A percentile compares a stretch with the other conserved stretches of the same genome.
Evolutionary conservation across 345 rosid genomes (phyloP).

Genomic region (Pistacia integerrima): DNA sequence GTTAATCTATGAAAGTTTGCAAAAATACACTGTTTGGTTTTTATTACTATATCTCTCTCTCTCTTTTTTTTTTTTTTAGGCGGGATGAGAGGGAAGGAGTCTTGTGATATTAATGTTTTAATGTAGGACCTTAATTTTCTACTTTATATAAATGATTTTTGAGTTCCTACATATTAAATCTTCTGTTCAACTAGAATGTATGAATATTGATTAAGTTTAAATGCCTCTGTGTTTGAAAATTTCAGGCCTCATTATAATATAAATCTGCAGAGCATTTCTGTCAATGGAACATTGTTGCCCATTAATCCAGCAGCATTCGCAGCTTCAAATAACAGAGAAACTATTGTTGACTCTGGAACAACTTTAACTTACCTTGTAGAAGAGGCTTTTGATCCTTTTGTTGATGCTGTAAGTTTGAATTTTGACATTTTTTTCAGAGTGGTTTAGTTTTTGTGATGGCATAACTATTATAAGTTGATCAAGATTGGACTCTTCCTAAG

Average conservation of each 20-base stretch:
- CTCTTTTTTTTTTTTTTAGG: too few species aligned
- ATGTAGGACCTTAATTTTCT: not conserved
- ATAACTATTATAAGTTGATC: not conserved
- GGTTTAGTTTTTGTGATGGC: not conserved
- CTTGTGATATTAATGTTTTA: not conserved
- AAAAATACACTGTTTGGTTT: too few species aligned
- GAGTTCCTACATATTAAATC: not conserved
- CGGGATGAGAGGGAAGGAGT: too few species aligned
- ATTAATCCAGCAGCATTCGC: constrained; percentile 68
- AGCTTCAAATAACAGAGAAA: constrained; percentile 73
- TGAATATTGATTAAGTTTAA: constrained; percentile 20
- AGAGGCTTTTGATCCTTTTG: constrained; percentile 79
- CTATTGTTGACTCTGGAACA: constrained; percentile 97
- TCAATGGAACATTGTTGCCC: constrained; percentile 66
- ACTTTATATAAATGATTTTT: not conserved
- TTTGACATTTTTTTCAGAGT: constrained; percentile 13
- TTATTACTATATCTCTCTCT: too few species aligned
- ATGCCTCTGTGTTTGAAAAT: constrained; percentile 21
- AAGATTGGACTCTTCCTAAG: not conserved
- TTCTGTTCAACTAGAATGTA: not conserved
- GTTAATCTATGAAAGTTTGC: too few species aligned
- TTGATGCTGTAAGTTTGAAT: constrained; percentile 72
- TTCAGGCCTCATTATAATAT: constrained; percentile 98
- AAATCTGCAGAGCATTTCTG: constrained; percentile 72
- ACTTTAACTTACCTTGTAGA: constrained; percentile 92